A percentile compares a stretch with the other conserved stretches of the same genome.
These are phyloP conservation scores for Candida hungchunana DNA, from an alignment of 805 yeast genomes.

Conservation along the genomic window DNA sequence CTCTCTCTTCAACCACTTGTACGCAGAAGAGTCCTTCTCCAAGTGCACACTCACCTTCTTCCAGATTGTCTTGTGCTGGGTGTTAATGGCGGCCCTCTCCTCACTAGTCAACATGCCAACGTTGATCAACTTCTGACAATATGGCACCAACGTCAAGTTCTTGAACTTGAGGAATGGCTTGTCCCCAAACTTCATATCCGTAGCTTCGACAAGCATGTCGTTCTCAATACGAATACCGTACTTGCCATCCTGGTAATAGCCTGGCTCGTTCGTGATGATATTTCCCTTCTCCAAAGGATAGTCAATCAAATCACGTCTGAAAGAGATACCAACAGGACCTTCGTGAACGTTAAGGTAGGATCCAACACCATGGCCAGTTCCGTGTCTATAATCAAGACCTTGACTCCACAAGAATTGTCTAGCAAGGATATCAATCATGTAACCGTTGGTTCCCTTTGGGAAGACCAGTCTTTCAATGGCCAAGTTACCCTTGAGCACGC, in stretches of 20 bases:
- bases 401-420: constrained; percentile 76
- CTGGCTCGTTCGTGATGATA: constrained; percentile 89
- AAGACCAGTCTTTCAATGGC: constrained; percentile 78
- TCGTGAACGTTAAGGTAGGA: constrained; percentile 89
- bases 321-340: constrained; percentile 83
- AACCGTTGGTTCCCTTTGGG: constrained; percentile 73
- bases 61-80: constrained; percentile 59
- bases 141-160: constrained; percentile 82
- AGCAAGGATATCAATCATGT: constrained; percentile 74
- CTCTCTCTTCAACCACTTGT: constrained; percentile 69
- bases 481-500: constrained; percentile 88
- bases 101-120: constrained; percentile 45
- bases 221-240: constrained; percentile 90
- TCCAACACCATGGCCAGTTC: constrained; percentile 98
- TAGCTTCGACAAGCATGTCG: constrained; percentile 55
- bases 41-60: constrained; percentile 45
- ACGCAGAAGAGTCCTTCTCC: constrained; percentile 55
- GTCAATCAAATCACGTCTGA: constrained; percentile 41
- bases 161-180: constrained; percentile 65
- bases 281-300: constrained; percentile 63
- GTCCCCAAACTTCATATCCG: constrained; percentile 47
- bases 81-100: constrained; percentile 67
- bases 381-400: constrained; percentile 88
- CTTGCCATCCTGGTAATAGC: constrained; percentile 84
- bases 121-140: constrained; percentile 74